A percentile compares a stretch with the other conserved stretches of the same genome.
Evolutionary conservation across 108 stramenopile species (phyloP).

Genomic region (Nannochloropsis gaditana): DNA sequence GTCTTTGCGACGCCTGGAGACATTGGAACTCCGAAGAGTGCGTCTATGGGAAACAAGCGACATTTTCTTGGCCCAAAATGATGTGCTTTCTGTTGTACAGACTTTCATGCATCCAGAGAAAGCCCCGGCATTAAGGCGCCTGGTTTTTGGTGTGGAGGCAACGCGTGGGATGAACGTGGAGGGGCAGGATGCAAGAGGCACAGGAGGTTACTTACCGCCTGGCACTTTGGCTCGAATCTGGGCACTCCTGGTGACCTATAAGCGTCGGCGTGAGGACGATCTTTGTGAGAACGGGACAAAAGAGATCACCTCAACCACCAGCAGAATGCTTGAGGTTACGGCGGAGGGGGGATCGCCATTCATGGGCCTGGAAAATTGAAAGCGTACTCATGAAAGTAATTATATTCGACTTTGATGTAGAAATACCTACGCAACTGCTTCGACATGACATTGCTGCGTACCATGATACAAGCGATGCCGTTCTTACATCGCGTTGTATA

Average conservation of each 20-base stretch:
- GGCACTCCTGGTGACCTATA: background rate
- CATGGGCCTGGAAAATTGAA: background rate
- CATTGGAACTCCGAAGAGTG: background rate
- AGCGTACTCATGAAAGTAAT: background rate
- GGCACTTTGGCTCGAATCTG: background rate
- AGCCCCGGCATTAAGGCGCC: background rate
- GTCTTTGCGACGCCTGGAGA: background rate
- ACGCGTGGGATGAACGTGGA: background rate
- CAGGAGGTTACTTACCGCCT: background rate
- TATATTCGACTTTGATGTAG: background rate
- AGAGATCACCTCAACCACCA: background rate
- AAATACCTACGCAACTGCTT: too few relatives aligned
- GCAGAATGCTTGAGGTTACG: background rate
- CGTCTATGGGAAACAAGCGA: background rate
- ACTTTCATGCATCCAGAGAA: background rate
- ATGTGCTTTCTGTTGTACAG: background rate
- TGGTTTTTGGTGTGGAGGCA: background rate
- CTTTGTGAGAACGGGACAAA: background rate
- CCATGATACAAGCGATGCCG: too few relatives aligned
- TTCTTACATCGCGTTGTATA: too few relatives aligned
- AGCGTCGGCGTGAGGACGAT: background rate
- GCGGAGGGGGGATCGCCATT: slow-evolving; percentile 7
- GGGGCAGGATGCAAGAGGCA: background rate
- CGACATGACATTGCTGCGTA: too few relatives aligned
- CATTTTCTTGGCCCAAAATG: background rate